Evolutionary conservation across 2,329 filamentous ascomycete species (phyloP).

Genomic region (Alternaria novae-zelandiae): DNA sequence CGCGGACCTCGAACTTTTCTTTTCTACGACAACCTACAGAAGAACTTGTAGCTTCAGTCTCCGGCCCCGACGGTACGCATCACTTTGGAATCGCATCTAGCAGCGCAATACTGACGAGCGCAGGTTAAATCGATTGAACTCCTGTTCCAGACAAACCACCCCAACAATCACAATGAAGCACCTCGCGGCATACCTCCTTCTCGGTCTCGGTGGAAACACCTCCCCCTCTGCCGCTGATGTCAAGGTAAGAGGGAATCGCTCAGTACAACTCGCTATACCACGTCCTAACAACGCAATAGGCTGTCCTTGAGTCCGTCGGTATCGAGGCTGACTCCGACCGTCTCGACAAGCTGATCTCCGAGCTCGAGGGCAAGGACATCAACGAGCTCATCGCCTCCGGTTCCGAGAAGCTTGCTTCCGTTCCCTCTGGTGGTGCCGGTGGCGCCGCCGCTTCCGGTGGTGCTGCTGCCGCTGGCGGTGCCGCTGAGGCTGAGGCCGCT

Average conservation of each 20-base stretch:
- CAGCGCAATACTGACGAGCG: constrained; percentile 26
- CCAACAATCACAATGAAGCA: constrained; percentile 88
- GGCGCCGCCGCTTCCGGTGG: constrained; percentile 70
- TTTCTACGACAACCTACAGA: constrained; percentile 36
- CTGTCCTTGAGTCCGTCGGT: constrained; percentile 89
- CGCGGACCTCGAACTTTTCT: constrained; percentile 41
- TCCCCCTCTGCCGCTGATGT: constrained; percentile 85
- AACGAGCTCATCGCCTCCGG: constrained; percentile 94
- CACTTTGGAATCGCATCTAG: not conserved
- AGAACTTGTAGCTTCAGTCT: constrained; percentile 99
- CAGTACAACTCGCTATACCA: not conserved
- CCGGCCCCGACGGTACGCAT: constrained; percentile 78
- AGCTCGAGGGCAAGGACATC: constrained; percentile 92
- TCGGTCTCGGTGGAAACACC: constrained; percentile 90
- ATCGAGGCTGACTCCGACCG: constrained; percentile 90
- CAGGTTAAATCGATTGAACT: constrained; percentile 90
- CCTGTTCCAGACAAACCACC: constrained; percentile 66
- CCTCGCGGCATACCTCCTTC: constrained; percentile 98
- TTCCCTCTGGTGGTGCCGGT: constrained; percentile 87
- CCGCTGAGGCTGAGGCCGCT: constrained; percentile 51
- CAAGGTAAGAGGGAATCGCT: constrained; percentile 43
- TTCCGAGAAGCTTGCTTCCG: constrained; percentile 92
- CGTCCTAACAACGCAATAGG: constrained; percentile 56
- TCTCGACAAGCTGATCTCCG: constrained; percentile 82
- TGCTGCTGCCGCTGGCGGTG: constrained; percentile 71